Evolutionary conservation across 768 basidiomycete genomes (phyloP), one percentile per base, ranked within the genome.

Genomic region (Tricholoma bakamatsutake): DNA sequence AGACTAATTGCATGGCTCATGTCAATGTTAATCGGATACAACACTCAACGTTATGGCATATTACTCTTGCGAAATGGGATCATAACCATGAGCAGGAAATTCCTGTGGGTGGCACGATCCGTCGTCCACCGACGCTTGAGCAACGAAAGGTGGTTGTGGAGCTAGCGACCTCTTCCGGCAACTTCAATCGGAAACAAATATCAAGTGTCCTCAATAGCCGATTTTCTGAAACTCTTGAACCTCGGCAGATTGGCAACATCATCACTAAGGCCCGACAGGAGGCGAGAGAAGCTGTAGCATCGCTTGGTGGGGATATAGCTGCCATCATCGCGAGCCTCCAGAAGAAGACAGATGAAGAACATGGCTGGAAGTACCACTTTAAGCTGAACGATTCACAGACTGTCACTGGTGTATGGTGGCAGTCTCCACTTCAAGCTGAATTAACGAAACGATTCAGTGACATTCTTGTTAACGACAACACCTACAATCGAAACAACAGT

Each of bases 401-500:
- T 3, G 58, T 67, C 10, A 60, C 50, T 37, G 64, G 47, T 8
- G 15, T 71, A 3, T 71, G 66, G 62, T 73, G 72, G 71, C 68
- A 69, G 55, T 69, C 66, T 13, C 69, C 70, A n/a, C 21, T 28
- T 1, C 71, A 73, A 53, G 57, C 53, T 1, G 50, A 61, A 3
- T 61, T 71, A 9, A 58, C 60, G 5, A 28, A 52, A 27, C 59
- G 59, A 5, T 70, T 56, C 48, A 18, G 50, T 21, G 70, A 73
- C 58, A 61, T 73, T 33, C 57, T 73, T 7, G 64, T 73, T 40
- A 69, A 64, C 53, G 69, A 73, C 56, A 64, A 65, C 50, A 61
- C 68, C 6, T 66, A 71, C 54, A 66, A 67, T 28, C 63, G 62
- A 0, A 66, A 66, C 46, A 50, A 60, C 33, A 61, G 63, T 55